phyloP scores from a whole-genome alignment of 306 rosid genomes.

The Ochetophila trinervis region DNA sequence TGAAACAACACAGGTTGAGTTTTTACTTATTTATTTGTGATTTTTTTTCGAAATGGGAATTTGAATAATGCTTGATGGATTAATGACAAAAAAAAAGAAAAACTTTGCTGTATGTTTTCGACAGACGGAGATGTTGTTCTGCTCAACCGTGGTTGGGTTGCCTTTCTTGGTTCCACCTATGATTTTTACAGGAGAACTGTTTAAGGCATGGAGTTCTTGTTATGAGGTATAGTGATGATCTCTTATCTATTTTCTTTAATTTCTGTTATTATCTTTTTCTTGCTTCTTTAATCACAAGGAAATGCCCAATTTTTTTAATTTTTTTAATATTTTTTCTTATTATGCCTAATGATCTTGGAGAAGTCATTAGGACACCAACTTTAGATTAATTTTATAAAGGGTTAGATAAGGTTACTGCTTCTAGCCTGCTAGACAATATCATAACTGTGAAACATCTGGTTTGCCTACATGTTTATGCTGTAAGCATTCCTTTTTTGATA shows the following conservation, averaged over 20 bases:
- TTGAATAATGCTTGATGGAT: neutral
- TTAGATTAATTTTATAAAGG: too few relatives aligned
- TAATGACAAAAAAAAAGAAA: too few relatives aligned
- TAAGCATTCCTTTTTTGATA: neutral
- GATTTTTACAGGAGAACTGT: conserved; percentile 60
- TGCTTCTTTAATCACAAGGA: neutral
- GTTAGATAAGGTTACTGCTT: too few relatives aligned
- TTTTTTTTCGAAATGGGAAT: neutral
- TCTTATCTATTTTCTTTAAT: neutral
- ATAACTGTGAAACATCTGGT: neutral
- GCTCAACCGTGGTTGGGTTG: conserved; percentile 60
- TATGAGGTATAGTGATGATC: conserved; percentile 34
- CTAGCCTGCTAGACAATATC: neutral
- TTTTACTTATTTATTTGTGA: neutral
- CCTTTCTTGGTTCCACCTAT: conserved; percentile 53
- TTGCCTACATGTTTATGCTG: neutral
- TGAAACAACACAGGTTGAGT: conserved; percentile 51
- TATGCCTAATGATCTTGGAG: too few relatives aligned
- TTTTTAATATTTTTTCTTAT: too few relatives aligned
- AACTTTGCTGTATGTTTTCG: neutral
- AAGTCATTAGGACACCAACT: too few relatives aligned
- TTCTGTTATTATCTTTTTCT: neutral
- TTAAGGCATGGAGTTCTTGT: conserved; percentile 62
- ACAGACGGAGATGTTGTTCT: conserved; percentile 67
- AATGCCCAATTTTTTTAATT: neutral